These are phyloP conservation scores for Corynespora cassiicola DNA, from an alignment of 2,329 filamentous ascomycete genomes.

Conservation along the genomic window DNA sequence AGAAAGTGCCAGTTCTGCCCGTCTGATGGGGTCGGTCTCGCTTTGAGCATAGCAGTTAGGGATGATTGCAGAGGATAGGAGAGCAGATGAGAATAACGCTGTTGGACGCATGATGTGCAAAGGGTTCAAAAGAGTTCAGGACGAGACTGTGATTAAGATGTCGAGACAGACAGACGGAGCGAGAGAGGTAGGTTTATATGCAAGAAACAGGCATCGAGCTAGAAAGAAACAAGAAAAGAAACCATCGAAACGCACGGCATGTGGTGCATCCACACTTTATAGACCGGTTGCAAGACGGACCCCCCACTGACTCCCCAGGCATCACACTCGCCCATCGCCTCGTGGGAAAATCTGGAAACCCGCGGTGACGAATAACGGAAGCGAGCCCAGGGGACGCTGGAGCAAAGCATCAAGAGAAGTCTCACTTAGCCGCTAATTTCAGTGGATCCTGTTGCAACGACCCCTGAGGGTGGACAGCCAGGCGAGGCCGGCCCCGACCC, in stretches of 20 bases:
- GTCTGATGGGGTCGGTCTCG: slow-evolving; percentile 23
- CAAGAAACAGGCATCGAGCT: no score
- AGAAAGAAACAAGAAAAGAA: slow-evolving; percentile 4
- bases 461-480: slow-evolving; percentile 15
- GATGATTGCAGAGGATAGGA: slow-evolving; percentile 18
- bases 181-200: no score
- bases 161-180: no score
- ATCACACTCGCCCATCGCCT: slow-evolving; percentile 12
- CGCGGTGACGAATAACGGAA: not conserved
- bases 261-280: slow-evolving; percentile 3
- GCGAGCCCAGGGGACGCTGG: slow-evolving; percentile 7
- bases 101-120: slow-evolving; percentile 23
- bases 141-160: not conserved
- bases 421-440: slow-evolving; percentile 23
- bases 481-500: no score
- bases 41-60: slow-evolving; percentile 31
- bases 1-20: slow-evolving; percentile 42
- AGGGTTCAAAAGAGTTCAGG: slow-evolving; percentile 3
- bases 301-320: not conserved
- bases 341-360: no score
- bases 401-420: slow-evolving; percentile 12
- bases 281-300: slow-evolving; percentile 1
- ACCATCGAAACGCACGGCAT: not conserved
- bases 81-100: slow-evolving; percentile 14
- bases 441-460: slow-evolving; percentile 17